Evolutionary conservation across 2,329 filamentous ascomycete species (phyloP).

Genomic region (Fusarium annulatum): DNA sequence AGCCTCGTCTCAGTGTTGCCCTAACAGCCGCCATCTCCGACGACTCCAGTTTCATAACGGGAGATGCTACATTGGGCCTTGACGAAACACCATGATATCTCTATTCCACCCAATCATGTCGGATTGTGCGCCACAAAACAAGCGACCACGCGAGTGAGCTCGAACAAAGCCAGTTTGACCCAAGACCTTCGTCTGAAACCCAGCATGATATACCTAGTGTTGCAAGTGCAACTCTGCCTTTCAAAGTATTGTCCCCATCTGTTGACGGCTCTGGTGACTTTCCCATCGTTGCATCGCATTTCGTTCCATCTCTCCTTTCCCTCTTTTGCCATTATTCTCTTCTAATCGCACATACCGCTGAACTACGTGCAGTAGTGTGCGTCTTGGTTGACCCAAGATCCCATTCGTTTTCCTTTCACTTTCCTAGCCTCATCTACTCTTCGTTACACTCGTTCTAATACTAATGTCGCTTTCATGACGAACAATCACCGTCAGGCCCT

Average conservation of each 20-base stretch:
- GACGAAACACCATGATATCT: conserved; percentile 31
- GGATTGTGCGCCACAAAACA: conserved; percentile 19
- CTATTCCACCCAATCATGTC: conserved; percentile 38
- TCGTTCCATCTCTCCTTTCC: conserved; percentile 19
- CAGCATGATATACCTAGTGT: conserved; percentile 17
- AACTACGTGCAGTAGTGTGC: conserved; percentile 27
- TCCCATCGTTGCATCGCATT: conserved; percentile 25
- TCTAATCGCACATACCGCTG: conserved; percentile 27
- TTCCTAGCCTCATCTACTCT: conserved; percentile 48
- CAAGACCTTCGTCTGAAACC: conserved; percentile 39
- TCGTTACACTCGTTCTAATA: conserved; percentile 47
- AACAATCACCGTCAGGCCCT: conserved; percentile 60
- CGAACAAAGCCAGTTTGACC: conserved; percentile 46
- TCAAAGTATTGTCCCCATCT: conserved; percentile 14
- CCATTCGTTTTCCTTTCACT: conserved; percentile 8
- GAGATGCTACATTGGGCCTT: conserved; percentile 46
- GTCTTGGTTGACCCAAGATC: conserved; percentile 36
- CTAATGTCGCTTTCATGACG: conserved; percentile 55
- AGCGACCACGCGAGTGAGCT: conserved; percentile 31
- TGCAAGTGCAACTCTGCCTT: conserved; percentile 35
- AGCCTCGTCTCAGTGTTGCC: conserved; percentile 40
- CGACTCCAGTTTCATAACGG: conserved; percentile 60
- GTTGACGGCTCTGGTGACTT: conserved; percentile 14
- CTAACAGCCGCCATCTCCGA: conserved; percentile 51
- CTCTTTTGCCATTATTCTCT: conserved; percentile 30